Evolutionary conservation across 805 yeast genomes (phyloP).

Genomic region (Dipodascus geniculatus): DNA sequence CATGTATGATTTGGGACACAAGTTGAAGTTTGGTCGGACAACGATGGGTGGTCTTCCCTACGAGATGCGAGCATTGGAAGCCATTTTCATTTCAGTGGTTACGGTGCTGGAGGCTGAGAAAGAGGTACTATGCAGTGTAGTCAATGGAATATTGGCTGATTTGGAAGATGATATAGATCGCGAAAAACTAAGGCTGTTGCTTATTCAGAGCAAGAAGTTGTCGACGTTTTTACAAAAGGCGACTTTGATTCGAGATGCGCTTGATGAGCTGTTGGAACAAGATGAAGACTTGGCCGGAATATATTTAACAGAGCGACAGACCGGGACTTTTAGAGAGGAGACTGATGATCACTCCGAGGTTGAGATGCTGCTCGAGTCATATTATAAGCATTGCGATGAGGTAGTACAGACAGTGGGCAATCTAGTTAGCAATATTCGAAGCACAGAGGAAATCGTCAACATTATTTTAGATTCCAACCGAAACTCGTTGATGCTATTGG

Average conservation of each 20-base stretch:
- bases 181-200: slow-evolving; percentile 60
- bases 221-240: slow-evolving; percentile 80
- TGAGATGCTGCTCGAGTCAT: slow-evolving; percentile 81
- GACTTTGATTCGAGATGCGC: slow-evolving; percentile 62
- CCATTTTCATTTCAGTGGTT: slow-evolving; percentile 70
- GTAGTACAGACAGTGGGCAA: slow-evolving; percentile 83
- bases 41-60: slow-evolving; percentile 50
- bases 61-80: slow-evolving; percentile 84
- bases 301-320: slow-evolving; percentile 54
- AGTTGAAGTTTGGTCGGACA: slow-evolving; percentile 34
- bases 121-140: slow-evolving; percentile 69
- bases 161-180: slow-evolving; percentile 76
- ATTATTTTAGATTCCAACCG: slow-evolving; percentile 89
- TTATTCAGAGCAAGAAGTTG: slow-evolving; percentile 76
- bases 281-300: slow-evolving; percentile 80
- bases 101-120: slow-evolving; percentile 74
- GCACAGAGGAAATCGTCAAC: slow-evolving; percentile 91
- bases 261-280: slow-evolving; percentile 75
- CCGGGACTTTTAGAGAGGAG: slow-evolving; percentile 31
- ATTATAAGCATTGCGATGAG: slow-evolving; percentile 84
- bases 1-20: slow-evolving; percentile 68
- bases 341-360: slow-evolving; percentile 56
- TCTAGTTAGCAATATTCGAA: slow-evolving; percentile 66
- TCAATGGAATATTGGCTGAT: slow-evolving; percentile 61
- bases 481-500: slow-evolving; percentile 82